phyloP scores from a whole-genome alignment of 257 asterid species.

The Coffea canephora region DNA sequence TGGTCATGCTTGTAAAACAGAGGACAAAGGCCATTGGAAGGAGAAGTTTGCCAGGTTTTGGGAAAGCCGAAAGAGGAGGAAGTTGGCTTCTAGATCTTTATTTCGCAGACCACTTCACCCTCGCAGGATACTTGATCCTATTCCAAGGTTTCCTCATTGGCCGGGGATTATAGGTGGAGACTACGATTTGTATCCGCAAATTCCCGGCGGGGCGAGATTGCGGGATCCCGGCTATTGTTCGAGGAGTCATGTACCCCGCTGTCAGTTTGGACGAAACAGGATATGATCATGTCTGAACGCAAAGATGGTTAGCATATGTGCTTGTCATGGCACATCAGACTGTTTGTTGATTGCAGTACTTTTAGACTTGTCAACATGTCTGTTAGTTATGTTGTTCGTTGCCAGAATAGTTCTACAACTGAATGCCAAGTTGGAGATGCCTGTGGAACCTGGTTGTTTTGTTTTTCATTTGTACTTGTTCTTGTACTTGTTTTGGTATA shows the following conservation, averaged over 20 bases:
- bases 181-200: conserved; percentile 28
- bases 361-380: neutral
- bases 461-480: neutral
- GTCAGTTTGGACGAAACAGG: conserved; percentile 34
- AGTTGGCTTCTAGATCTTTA: conserved; percentile 11
- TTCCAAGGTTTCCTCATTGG: conserved; percentile 28
- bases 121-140: conserved; percentile 6
- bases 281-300: conserved; percentile 7
- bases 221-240: neutral
- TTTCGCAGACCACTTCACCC: conserved; percentile 3
- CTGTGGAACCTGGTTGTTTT: neutral
- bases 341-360: neutral
- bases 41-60: conserved; percentile 43
- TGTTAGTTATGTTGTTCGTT: neutral
- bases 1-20: conserved; percentile 20
- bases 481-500: neutral
- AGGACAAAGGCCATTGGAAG: conserved; percentile 56
- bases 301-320: neutral
- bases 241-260: conserved; percentile 34
- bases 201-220: conserved; percentile 1
- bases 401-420: neutral
- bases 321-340: neutral
- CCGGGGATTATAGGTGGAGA: conserved; percentile 49
- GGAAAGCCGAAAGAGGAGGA: conserved; percentile 33
- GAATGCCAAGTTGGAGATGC: neutral